Evolutionary conservation across 2,329 filamentous ascomycete genomes (phyloP), one percentile per base, ranked within the genome.

Genomic region (Hypoxylon sp.): DNA sequence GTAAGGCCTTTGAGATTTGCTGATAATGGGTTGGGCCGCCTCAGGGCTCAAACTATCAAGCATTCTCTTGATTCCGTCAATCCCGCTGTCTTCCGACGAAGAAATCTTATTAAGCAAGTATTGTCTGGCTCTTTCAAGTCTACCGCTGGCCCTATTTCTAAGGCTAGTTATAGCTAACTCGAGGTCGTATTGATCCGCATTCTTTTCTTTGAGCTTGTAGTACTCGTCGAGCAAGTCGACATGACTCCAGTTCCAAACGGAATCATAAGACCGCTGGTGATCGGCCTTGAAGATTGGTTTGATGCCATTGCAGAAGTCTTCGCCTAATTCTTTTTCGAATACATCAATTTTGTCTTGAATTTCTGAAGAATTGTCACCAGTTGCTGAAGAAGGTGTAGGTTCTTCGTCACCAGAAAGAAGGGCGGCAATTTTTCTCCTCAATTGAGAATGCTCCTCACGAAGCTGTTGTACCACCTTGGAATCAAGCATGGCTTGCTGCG

Each of bases 161-260:
- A 71, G 63, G 17, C 45, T 36, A 9, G 50, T 23, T 21, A 71
- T 62, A 2, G 57, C 56, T 3, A 34, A 34, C 36, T 66, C 53
- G 10, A 63, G 38, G 2, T 60, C 66, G 19, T 49, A 17, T 17
- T 57, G 60, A n/a, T n/a, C 55, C 10, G 43, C n/a, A 28, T 62
- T n/a, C 1, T 13, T 32, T 14, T 56, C 57, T 3, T 63, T 3
- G 9, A 66, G 59, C 28, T 65, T 64, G 11, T 71, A 71, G 32
- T 67, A 71, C 28, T 71, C 63, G 6, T 69, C 68, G 21, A 71
- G 63, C 1, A 71, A 41, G 41, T 69, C 66, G 23, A 71, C 60
- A 23, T 71, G 68, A 30, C 68, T 53, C 68, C 68, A 71, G n/a
- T 71, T 71, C 68, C 68, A 71, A 7, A 69, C 63, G 4, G 68